Evolutionary conservation across 495 filamentous ascomycete genomes (phyloP).

Genomic region (Bacidia rubella): DNA sequence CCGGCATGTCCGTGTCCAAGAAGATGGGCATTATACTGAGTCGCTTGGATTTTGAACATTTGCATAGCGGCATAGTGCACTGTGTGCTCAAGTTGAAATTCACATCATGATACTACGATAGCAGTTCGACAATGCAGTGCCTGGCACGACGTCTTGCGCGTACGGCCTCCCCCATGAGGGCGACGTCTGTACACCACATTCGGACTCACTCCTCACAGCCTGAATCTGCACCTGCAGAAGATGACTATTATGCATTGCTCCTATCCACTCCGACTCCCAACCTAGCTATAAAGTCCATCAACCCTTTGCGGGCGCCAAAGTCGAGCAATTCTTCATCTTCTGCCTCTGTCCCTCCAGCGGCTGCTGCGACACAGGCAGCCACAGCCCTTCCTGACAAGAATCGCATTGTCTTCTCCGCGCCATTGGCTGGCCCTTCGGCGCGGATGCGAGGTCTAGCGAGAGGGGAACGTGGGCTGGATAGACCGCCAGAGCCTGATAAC

Average conservation of each 20-base stretch:
- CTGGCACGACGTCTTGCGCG: no score
- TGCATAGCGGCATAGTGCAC: no score
- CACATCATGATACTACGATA: not conserved
- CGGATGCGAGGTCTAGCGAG: conserved; percentile 26
- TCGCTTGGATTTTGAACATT: no score
- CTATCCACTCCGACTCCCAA: conserved; percentile 7
- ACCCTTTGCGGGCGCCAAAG: not conserved
- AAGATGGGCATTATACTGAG: no score
- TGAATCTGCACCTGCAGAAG: conserved; percentile 15
- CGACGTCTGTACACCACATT: no score
- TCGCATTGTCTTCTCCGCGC: conserved; percentile 63
- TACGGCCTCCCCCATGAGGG: no score
- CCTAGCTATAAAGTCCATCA: conserved; percentile 8
- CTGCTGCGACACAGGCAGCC: conserved; percentile 7
- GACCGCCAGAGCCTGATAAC: conserved; percentile 85
- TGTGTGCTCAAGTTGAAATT: no score
- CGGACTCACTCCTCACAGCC: no score
- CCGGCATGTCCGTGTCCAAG: no score
- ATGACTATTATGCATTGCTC: conserved; percentile 20
- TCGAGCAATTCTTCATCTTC: conserved; percentile 8
- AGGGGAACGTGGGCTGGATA: conserved; percentile 42
- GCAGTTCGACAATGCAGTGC: no score
- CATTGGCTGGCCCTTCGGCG: conserved; percentile 55
- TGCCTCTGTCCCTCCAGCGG: not conserved
- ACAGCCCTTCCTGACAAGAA: conserved; percentile 27